Evolutionary conservation across 1,284 basidiomycete species (phyloP).

Genomic region (Cutaneotrichosporon mucoides): DNA sequence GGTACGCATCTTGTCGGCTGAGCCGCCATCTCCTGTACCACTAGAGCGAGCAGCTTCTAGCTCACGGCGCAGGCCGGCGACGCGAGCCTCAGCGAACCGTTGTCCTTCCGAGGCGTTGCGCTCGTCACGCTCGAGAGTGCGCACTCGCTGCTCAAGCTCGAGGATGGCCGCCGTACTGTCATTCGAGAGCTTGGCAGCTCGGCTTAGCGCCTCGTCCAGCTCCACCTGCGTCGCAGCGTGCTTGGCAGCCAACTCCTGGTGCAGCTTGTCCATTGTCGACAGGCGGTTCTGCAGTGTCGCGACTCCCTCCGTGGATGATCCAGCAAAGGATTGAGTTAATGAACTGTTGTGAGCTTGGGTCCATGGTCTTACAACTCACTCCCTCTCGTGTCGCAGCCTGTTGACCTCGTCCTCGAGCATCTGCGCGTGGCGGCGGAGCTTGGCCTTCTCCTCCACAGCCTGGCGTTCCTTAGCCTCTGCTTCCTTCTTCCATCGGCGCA

Average conservation of each 20-base stretch:
- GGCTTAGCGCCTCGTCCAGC: slow-evolving; percentile 27
- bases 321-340: slow-evolving; percentile 38
- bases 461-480: slow-evolving; percentile 32
- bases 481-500: slow-evolving; percentile 41
- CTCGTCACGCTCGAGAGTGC: slow-evolving; percentile 37
- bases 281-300: slow-evolving; percentile 35
- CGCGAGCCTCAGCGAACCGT: slow-evolving; percentile 35
- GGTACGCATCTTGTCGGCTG: slow-evolving; percentile 16
- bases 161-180: slow-evolving; percentile 24
- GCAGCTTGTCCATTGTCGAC: slow-evolving; percentile 33
- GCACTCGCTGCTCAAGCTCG: slow-evolving; percentile 26
- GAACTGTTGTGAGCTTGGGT: slow-evolving; percentile 24
- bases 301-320: slow-evolving; percentile 20
- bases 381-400: slow-evolving; percentile 43
- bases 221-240: slow-evolving; percentile 32
- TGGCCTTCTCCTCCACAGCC: slow-evolving; percentile 29
- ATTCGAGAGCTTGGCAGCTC: slow-evolving; percentile 29
- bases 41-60: slow-evolving; percentile 22
- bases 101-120: slow-evolving; percentile 45
- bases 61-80: slow-evolving; percentile 36
- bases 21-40: slow-evolving; percentile 2
- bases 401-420: slow-evolving; percentile 39
- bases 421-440: slow-evolving; percentile 34
- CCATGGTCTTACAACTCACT: slow-evolving; percentile 31
- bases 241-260: slow-evolving; percentile 29